Base-by-base conservation (phyloP, 163 green algal genomes). In the Volvox carteri region DNA sequence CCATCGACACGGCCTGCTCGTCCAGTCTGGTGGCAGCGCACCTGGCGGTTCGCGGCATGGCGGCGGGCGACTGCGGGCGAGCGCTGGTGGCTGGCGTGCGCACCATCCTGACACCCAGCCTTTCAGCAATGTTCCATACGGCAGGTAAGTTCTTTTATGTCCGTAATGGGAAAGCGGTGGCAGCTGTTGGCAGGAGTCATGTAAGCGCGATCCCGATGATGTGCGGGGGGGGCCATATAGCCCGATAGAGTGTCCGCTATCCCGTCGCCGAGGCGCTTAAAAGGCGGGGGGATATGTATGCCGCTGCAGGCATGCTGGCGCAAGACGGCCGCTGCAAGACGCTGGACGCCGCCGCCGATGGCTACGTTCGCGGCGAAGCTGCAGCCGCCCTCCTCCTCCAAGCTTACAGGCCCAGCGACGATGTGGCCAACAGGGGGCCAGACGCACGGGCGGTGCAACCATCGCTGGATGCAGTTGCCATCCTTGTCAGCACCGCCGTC, bases 1-100 rank as follows among this genome's bases (percentile, higher is more conserved):
- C 92, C 30, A 92, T 99, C 9, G 97, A 99, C 93, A 99, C 97
- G 4, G 97, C 97, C 72, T 99, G 97, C 91, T 96, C 92, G 50
- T 97, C 95, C 14, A 95, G 91, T 1, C 87, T 98, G 41, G 97
- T 98, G 25, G 95, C 93, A 0, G 68, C 90, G 0, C 95, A 97
- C 84, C 56, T 94, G 48, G 94, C 94, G 0, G 42, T 58, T 0
- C 79, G 86, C 28, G 74, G 75, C 68, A 85, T 93, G 70, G 41
- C 65, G 42, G 54, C 41, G 18, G 41, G 92, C 87, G 80, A 78
- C 33, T 86, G 56, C 50, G 77, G 50, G 1, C 28, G 44, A 16
- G 74, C 86, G 1, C 35, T 93, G 54, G 72, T 88, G 60, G 90
- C 83, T 14, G 93, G 92, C 6, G 90, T 95, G 50, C 93, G 95